Percentiles rank a stretch among this genome's conserved stretches.
These are phyloP conservation scores for Pseudogymnoascus sp. DNA, from an alignment of 2,329 filamentous ascomycete genomes.

Conservation along the genomic window DNA sequence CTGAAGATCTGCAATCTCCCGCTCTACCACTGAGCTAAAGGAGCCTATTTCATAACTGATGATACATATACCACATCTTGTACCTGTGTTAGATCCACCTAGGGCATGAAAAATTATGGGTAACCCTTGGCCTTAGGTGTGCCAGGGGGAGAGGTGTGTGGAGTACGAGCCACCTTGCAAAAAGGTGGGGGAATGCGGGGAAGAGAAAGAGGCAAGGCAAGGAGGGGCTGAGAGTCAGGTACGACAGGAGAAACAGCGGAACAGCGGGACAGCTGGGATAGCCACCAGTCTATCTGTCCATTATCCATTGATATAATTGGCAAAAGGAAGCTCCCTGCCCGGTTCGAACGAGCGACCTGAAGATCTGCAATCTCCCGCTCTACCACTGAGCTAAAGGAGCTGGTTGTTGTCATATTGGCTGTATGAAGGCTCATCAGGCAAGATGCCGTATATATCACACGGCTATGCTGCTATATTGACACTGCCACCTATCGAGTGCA, in stretches of 20 bases:
- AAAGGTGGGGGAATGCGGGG: slow-evolving; percentile 1
- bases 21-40: slow-evolving; percentile 13
- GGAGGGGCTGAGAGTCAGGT: not conserved
- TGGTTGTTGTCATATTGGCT: not conserved
- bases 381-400: slow-evolving; percentile 13
- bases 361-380: slow-evolving; percentile 13
- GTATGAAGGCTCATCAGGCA: not conserved
- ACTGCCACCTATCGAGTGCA: too few relatives aligned
- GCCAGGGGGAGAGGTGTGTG: not conserved
- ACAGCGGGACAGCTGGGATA: not conserved
- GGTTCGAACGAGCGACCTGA: slow-evolving; percentile 12
- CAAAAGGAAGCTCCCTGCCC: slow-evolving; percentile 11
- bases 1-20: slow-evolving; percentile 13
- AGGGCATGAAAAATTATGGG: not conserved
- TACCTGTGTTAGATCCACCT: not conserved
- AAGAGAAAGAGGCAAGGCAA: slow-evolving; percentile 3
- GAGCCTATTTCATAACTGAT: not conserved
- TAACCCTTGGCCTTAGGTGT: not conserved
- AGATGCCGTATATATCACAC: not conserved
- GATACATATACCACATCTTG: not conserved
- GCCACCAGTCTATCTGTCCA: not conserved
- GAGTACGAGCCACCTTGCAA: slow-evolving; percentile 4
- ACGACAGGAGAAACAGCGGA: not conserved
- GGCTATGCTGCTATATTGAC: not conserved
- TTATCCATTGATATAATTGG: not conserved